Conservation (phyloP, 306 rosid species). For the Herpetospermum pedunculosum region DNA sequence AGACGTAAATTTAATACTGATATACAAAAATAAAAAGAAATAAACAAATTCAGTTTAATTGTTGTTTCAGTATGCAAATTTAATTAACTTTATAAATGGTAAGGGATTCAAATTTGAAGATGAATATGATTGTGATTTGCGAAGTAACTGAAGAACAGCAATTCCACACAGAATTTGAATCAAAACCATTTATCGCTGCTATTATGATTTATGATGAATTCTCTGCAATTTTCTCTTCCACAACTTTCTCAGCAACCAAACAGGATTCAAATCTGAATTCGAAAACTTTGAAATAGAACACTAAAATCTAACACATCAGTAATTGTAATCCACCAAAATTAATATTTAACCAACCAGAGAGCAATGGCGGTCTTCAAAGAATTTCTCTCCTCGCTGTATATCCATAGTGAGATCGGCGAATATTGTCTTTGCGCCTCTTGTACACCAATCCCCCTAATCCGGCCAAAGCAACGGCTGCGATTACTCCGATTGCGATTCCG, state of each 20-base stretch:
- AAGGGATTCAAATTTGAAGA: neutral
- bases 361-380: conserved; percentile 25
- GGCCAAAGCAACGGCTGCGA: conserved; percentile 30
- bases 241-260: neutral
- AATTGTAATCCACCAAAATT: neutral
- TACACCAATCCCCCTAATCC: conserved; percentile 47
- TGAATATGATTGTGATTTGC: neutral
- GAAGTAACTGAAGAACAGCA: neutral
- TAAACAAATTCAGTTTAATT: neutral
- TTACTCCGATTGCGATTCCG: conserved; percentile 56
- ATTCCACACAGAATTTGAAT: neutral
- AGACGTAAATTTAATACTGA: too few species aligned
- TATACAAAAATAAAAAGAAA: neutral
- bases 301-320: neutral
- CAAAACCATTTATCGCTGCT: too few species aligned
- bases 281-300: neutral
- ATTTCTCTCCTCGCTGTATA: conserved; percentile 52
- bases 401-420: conserved; percentile 44
- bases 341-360: neutral
- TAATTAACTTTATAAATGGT: neutral
- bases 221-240: neutral
- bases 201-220: too few species aligned
- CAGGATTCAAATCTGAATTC: neutral
- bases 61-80: neutral
- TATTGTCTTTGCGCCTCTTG: conserved; percentile 62